Evolutionary conservation across 495 filamentous ascomycete species (phyloP).

Genomic region (Aspergillus mulundensis): DNA sequence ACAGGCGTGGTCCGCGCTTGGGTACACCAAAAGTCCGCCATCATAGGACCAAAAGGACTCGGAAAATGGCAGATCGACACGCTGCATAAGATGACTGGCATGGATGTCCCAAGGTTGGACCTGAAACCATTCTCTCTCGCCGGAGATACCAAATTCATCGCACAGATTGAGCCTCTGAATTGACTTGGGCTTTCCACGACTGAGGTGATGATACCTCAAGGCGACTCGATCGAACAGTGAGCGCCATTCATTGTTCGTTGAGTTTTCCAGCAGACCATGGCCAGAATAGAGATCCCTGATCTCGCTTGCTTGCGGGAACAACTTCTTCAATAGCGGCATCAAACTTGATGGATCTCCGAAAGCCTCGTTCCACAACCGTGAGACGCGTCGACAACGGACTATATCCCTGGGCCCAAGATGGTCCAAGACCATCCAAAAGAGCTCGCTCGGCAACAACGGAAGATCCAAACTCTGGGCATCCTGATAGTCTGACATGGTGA

Average conservation of each 20-base stretch:
- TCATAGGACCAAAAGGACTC: constrained; percentile 60
- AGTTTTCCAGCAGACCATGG: background rate
- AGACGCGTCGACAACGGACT: constrained; percentile 54
- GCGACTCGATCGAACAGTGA: constrained; percentile 50
- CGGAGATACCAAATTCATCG: constrained; percentile 31
- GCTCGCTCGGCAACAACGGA: constrained; percentile 36
- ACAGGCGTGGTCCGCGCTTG: constrained; percentile 33
- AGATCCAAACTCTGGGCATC: constrained; percentile 15
- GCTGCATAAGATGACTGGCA: constrained; percentile 36
- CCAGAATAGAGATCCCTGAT: constrained; percentile 30
- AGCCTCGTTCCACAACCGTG: constrained; percentile 47
- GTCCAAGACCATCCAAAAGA: constrained; percentile 40
- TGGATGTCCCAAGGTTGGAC: constrained; percentile 56
- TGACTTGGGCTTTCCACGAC: constrained; percentile 42
- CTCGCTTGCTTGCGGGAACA: constrained; percentile 54
- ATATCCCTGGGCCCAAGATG: constrained; percentile 48
- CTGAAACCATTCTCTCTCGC: constrained; percentile 40
- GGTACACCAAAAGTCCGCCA: constrained; percentile 57
- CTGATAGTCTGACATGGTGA: constrained; percentile 5
- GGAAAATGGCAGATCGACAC: constrained; percentile 46
- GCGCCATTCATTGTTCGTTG: constrained; percentile 31
- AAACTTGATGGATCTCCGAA: constrained; percentile 49
- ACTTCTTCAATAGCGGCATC: constrained; percentile 44
- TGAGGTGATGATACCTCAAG: constrained; percentile 54
- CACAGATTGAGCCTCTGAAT: constrained; percentile 45